Evolutionary conservation across 257 asterid genomes (phyloP).

Genomic region (Salvia rosmarinus): DNA sequence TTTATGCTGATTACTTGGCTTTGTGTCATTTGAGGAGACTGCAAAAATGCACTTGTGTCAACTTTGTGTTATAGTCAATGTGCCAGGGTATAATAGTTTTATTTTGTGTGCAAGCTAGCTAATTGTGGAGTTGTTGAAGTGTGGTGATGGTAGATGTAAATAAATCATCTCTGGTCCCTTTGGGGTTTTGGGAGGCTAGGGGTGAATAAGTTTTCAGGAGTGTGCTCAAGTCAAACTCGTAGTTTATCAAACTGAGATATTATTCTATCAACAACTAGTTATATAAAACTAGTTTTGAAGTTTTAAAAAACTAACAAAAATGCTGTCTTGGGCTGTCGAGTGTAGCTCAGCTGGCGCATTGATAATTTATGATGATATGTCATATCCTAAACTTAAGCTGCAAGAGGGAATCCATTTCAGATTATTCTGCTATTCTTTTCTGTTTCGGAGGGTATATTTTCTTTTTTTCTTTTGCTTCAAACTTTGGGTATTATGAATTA

Average conservation of each 20-base stretch:
- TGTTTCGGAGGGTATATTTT: no score
- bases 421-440: no score
- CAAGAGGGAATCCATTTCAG: constrained; percentile 9
- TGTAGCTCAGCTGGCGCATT: not conserved
- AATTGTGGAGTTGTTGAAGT: not conserved
- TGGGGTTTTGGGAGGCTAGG: not conserved
- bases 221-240: not conserved
- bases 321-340: not conserved
- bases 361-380: not conserved
- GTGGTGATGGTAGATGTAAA: constrained; percentile 6
- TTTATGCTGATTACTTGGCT: constrained; percentile 2
- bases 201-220: not conserved
- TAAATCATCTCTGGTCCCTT: not conserved
- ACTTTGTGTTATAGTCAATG: constrained; percentile 1
- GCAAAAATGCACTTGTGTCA: not conserved
- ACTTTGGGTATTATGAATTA: no score
- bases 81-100: not conserved
- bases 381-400: not conserved
- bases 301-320: not conserved
- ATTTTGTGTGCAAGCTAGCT: not conserved
- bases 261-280: not conserved
- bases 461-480: no score
- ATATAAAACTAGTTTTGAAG: constrained; percentile 3
- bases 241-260: not conserved
- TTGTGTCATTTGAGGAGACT: constrained; percentile 10